A percentile compares a stretch with the other conserved stretches of the same genome.
These are phyloP conservation scores for Rubroboletus pulcherrimus DNA, from an alignment of 768 basidiomycete species.

Conservation along the genomic window DNA sequence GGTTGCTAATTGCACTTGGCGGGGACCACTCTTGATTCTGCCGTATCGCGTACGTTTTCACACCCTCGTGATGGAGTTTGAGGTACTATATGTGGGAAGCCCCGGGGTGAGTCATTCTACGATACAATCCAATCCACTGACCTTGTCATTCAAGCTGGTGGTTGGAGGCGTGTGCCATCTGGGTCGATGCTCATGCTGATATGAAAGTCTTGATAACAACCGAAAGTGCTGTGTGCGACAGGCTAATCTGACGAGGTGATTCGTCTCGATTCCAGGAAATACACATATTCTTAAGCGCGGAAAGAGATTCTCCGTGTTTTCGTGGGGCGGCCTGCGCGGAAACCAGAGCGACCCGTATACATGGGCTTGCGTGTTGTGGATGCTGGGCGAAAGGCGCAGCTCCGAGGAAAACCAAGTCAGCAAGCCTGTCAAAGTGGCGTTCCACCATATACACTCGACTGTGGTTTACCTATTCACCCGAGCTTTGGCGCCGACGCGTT, in stretches of 20 bases:
- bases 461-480: neutral
- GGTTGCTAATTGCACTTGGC: neutral
- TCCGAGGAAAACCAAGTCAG: neutral
- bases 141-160: neutral
- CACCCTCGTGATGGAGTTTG: neutral
- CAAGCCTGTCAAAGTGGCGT: neutral
- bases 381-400: neutral
- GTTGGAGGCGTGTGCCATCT: neutral
- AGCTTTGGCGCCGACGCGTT: neutral
- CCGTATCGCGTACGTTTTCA: neutral
- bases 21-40: neutral
- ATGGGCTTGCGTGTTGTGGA: neutral
- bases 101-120: neutral
- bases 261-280: neutral
- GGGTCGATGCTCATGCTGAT: neutral
- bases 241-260: neutral
- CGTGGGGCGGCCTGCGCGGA: neutral
- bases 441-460: neutral
- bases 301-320: neutral
- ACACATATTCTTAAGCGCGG: too few relatives aligned
- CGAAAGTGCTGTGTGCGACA: neutral
- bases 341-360: neutral
- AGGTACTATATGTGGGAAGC: neutral
- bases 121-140: neutral
- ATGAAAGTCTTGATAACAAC: too few relatives aligned